A percentile compares a stretch with the other conserved stretches of the same genome.
Evolutionary conservation across 2,329 filamentous ascomycete species (phyloP).

Genomic region (Claviceps fusiformis): DNA sequence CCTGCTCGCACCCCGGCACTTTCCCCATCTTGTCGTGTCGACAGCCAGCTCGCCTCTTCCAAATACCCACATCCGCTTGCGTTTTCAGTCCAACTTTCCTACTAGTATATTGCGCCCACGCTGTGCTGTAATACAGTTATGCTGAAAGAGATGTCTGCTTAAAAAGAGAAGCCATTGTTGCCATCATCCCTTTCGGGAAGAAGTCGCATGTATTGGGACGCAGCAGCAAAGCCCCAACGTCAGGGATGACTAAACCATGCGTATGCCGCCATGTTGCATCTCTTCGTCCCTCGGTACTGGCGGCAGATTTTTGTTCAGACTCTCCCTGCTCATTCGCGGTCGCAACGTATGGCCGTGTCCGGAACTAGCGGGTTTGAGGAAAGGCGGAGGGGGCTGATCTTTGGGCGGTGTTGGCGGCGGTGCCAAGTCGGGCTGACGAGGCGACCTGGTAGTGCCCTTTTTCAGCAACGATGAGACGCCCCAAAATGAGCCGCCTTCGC

Average conservation of each 20-base stretch:
- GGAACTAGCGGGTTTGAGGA: constrained; percentile 24
- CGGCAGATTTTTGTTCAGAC: constrained; percentile 47
- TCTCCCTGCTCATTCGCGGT: constrained; percentile 36
- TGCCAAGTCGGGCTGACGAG: constrained; percentile 30
- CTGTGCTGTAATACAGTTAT: constrained; percentile 3
- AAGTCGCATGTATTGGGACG: constrained; percentile 4
- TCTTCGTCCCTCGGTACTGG: constrained; percentile 32
- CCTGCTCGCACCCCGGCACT: neutral
- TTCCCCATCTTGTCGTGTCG: neutral
- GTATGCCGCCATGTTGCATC: constrained; percentile 14
- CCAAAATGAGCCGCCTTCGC: constrained; percentile 21
- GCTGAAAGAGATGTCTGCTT: neutral
- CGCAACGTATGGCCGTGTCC: constrained; percentile 32
- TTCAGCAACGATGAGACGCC: constrained; percentile 26
- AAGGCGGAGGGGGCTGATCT: constrained; percentile 6
- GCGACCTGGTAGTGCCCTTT: constrained; percentile 17
- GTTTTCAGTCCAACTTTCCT: neutral
- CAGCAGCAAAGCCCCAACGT: constrained; percentile 9
- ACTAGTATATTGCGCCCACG: neutral
- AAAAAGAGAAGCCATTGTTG: neutral
- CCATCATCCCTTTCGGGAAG: neutral
- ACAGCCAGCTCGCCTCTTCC: neutral
- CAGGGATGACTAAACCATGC: constrained; percentile 19
- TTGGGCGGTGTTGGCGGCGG: constrained; percentile 24
- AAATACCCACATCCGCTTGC: constrained; percentile 6